These are phyloP conservation scores for Spizellomyces sp. DNA, from an alignment of 192 early-diverging fungal species.

Conservation along the genomic window DNA sequence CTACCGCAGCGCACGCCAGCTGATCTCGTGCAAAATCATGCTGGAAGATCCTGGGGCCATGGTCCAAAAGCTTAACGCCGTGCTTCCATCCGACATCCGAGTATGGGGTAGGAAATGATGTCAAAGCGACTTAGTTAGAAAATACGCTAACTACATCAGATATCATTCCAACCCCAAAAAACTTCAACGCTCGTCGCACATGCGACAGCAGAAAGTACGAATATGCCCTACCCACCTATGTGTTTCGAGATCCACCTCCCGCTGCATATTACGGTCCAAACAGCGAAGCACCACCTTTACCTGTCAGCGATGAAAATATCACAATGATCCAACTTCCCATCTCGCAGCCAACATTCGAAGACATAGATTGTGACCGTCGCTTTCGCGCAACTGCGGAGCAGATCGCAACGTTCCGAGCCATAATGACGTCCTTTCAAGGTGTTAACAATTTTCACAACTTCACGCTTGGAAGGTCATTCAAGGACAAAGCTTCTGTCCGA, in stretches of 20 bases:
- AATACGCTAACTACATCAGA: background rate
- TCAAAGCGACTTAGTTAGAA: background rate
- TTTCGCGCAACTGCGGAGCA: constrained; percentile 39
- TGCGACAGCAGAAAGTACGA: constrained; percentile 97
- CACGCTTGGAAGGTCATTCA: constrained; percentile 80
- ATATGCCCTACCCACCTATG: constrained; percentile 94
- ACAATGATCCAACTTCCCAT: too few species aligned
- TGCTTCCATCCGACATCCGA: constrained; percentile 77
- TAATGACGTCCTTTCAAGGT: constrained; percentile 70
- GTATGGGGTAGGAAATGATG: constrained; percentile 69
- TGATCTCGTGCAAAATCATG: constrained; percentile 85
- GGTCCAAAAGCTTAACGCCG: constrained; percentile 75
- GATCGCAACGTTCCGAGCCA: constrained; percentile 66
- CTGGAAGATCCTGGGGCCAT: constrained; percentile 75
- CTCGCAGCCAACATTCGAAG: too few species aligned
- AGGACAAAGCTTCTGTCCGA: constrained; percentile 40
- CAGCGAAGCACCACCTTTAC: constrained; percentile 42
- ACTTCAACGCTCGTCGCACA: constrained; percentile 87
- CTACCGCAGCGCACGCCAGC: constrained; percentile 41
- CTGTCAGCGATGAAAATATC: background rate
- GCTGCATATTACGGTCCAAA: background rate
- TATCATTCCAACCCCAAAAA: constrained; percentile 59
- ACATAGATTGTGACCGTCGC: too few species aligned
- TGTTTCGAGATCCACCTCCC: constrained; percentile 53
- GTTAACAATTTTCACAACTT: constrained; percentile 96